These are phyloP conservation scores for Viola pubescens DNA, from an alignment of 441 rosid species.

Conservation along the genomic window DNA sequence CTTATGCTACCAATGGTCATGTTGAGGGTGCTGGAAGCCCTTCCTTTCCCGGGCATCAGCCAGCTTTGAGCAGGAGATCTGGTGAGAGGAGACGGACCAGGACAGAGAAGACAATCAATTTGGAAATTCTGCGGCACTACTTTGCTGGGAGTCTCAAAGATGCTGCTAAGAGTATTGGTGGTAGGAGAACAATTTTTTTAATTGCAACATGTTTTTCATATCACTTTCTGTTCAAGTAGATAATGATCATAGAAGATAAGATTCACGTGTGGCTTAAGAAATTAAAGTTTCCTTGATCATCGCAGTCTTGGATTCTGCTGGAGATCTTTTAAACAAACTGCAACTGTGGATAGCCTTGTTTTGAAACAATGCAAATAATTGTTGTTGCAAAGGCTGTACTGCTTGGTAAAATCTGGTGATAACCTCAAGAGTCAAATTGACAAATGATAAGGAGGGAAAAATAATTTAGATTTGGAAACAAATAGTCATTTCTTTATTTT, in stretches of 20 bases:
- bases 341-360: neutral
- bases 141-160: constrained; percentile 52
- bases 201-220: constrained; percentile 3
- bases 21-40: constrained; percentile 1
- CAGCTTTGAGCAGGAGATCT: constrained; percentile 19
- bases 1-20: constrained; percentile 12
- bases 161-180: constrained; percentile 44
- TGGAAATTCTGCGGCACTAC: constrained; percentile 41
- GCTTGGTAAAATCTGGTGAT: no score
- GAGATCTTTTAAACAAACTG: neutral
- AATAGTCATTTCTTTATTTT: no score
- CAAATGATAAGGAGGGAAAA: no score
- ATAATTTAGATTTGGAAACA: no score
- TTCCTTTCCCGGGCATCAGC: constrained; percentile 16
- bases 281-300: neutral
- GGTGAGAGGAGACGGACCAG: constrained; percentile 35
- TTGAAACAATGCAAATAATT: no score
- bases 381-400: no score
- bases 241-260: neutral
- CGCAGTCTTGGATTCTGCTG: constrained; percentile 6
- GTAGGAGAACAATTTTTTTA: constrained; percentile 21
- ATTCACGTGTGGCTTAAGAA: neutral
- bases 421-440: no score
- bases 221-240: neutral
- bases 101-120: constrained; percentile 44